Evolutionary conservation across 2,329 filamentous ascomycete genomes (phyloP), one percentile per base, ranked within the genome.

Genomic region (Hyphodiscus sp.): DNA sequence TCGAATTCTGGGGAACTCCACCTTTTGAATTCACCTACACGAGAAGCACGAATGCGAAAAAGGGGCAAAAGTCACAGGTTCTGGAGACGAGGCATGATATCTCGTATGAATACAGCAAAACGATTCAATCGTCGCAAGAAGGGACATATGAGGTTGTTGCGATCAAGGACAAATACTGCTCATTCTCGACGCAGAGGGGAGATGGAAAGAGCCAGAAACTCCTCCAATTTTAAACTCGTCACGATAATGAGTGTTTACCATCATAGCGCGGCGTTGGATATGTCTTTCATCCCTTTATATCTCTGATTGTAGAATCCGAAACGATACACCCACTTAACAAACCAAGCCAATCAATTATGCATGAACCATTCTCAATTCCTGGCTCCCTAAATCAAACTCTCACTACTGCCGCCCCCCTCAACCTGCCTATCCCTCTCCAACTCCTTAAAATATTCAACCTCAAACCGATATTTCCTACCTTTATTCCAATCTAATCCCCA

Each of bases 1-100:
- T 99, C 64, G 89, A 96, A 65, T 99, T 99, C 72, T 91, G 88
- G 75, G 94, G 95, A 53, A 91, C 89, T 6, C 91, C 94, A 57
- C 94, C 94, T 1, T 99, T 99, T 66, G 94, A 97, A 71, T 99
- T 97, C 68, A 96, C 92, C 53, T 97, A 95, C 70, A 97, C 91
- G 19, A 81, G 94, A 57, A 94, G 87, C 70, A 89, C 89, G 45
- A 96, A 96, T 68, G 85, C 84, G n/a, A 63, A 67, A 55, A 90
- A 85, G 73, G 86, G 87, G 1, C 88, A 90, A 69, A 87, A 84
- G 66, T 83, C 86, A 41, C 79, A 85, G 63, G 81, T 99, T 33
- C 77, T 99, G 18, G 95, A 99, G 73, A 96, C 95, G 60, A 83
- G 89, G 62, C 91, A 94, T 61, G 91, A 96, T 63, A 78, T 87